phyloP scores from a whole-genome alignment of 345 rosid genomes.

The Boechera divaricarpa region DNA sequence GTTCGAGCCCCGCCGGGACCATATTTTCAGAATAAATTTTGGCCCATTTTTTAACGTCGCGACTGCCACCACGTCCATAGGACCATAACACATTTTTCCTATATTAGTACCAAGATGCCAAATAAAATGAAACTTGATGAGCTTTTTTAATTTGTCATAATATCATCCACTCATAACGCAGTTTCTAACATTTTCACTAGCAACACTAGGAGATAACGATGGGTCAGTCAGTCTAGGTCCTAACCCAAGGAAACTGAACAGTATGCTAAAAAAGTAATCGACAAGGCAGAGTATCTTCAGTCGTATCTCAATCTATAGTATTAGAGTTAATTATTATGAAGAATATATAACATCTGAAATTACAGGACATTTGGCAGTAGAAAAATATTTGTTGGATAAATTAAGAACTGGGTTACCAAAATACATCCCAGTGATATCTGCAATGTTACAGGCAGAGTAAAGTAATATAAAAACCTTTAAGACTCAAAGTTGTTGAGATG shows the following conservation, averaged over 20 bases:
- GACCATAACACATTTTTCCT: no score
- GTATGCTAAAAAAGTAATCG: neutral
- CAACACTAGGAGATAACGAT: neutral
- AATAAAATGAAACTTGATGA: neutral
- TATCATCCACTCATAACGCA: neutral
- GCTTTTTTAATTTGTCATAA: neutral
- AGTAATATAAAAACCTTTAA: conserved; percentile 18
- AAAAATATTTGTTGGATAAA: conserved; percentile 15
- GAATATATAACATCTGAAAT: conserved; percentile 21
- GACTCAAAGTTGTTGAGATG: conserved; percentile 1
- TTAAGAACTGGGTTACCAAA: conserved; percentile 10
- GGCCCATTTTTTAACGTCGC: neutral
- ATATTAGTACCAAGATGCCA: neutral
- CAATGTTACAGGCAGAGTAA: conserved; percentile 21
- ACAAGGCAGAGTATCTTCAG: neutral
- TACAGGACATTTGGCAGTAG: conserved; percentile 22
- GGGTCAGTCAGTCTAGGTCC: neutral
- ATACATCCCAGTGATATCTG: conserved; percentile 30
- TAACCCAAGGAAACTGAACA: neutral
- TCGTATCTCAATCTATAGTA: neutral
- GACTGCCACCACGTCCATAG: no score
- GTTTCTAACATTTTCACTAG: neutral
- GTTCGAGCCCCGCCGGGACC: conserved; percentile 97
- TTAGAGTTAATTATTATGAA: conserved; percentile 4
- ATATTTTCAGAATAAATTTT: neutral